Evolutionary conservation across 1,284 basidiomycete genomes (phyloP).

Genomic region (Pseudozyma flocculosa): DNA sequence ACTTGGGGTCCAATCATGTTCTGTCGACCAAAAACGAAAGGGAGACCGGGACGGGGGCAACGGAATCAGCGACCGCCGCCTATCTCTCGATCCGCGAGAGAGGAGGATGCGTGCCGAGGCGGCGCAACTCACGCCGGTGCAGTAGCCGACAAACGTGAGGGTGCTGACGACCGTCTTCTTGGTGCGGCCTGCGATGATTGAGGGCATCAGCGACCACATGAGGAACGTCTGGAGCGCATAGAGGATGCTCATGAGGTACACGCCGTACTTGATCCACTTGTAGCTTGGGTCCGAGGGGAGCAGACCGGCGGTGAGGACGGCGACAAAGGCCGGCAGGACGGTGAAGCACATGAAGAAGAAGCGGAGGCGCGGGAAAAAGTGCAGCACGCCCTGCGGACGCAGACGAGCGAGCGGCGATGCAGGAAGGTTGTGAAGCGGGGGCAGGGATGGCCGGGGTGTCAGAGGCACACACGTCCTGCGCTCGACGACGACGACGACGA

Average conservation of each 20-base stretch:
- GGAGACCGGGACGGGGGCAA: not conserved
- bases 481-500: too few species aligned
- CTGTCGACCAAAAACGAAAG: conserved; percentile 2
- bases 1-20: conserved; percentile 40
- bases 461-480: too few species aligned
- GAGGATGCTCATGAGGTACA: conserved; percentile 48
- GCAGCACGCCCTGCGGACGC: conserved; percentile 30
- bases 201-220: conserved; percentile 50
- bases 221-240: conserved; percentile 47
- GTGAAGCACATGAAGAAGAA: conserved; percentile 54
- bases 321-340: conserved; percentile 8
- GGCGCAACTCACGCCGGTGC: conserved; percentile 26
- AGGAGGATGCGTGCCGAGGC: too few species aligned
- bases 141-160: conserved; percentile 54
- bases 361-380: conserved; percentile 27
- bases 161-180: conserved; percentile 51
- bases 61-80: too few species aligned
- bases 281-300: conserved; percentile 20
- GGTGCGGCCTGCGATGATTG: conserved; percentile 55
- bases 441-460: too few species aligned
- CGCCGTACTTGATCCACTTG: conserved; percentile 47
- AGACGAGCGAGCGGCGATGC: too few species aligned
- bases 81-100: too few species aligned
- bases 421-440: too few species aligned
- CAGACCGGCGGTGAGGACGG: conserved; percentile 24